phyloP scores from a whole-genome alignment of 1,139 yeast genomes.

The Hemisphaericaspora subhashii region DNA sequence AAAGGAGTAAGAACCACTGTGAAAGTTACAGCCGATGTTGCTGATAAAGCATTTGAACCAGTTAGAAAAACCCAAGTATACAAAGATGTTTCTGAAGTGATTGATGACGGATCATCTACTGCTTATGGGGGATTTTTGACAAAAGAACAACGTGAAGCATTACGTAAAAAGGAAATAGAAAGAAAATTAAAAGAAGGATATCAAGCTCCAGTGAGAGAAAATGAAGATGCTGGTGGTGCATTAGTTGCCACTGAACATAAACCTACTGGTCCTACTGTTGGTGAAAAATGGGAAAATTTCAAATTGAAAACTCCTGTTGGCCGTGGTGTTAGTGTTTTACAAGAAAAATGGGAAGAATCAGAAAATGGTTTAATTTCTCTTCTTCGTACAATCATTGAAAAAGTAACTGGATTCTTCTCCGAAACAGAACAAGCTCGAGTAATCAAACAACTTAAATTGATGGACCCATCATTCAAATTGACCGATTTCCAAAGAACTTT shows the following conservation, averaged over 20 bases:
- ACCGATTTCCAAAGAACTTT: slow-evolving; percentile 81
- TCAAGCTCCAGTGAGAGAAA: slow-evolving; percentile 69
- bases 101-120: slow-evolving; percentile 87
- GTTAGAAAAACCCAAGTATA: slow-evolving; percentile 88
- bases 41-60: slow-evolving; percentile 90
- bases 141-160: slow-evolving; percentile 75
- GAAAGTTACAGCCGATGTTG: slow-evolving; percentile 72
- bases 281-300: slow-evolving; percentile 69
- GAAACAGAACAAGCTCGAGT: slow-evolving; percentile 97
- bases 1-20: slow-evolving; percentile 84
- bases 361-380: slow-evolving; percentile 89
- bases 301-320: slow-evolving; percentile 72
- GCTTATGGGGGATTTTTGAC: slow-evolving; percentile 92
- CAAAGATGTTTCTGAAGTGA: slow-evolving; percentile 83
- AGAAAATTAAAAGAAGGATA: slow-evolving; percentile 52
- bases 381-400: slow-evolving; percentile 76
- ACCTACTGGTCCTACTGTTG: slow-evolving; percentile 66
- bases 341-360: slow-evolving; percentile 86
- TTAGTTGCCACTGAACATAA: slow-evolving; percentile 83
- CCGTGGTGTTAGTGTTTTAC: slow-evolving; percentile 58
- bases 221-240: slow-evolving; percentile 85
- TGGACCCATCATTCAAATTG: slow-evolving; percentile 86
- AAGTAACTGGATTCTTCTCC: slow-evolving; percentile 84
- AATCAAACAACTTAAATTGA: slow-evolving; percentile 75
- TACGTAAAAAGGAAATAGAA: slow-evolving; percentile 68